phyloP scores from a whole-genome alignment of 2,329 filamentous ascomycete genomes.

The Pseudogymnoascus sp. region DNA sequence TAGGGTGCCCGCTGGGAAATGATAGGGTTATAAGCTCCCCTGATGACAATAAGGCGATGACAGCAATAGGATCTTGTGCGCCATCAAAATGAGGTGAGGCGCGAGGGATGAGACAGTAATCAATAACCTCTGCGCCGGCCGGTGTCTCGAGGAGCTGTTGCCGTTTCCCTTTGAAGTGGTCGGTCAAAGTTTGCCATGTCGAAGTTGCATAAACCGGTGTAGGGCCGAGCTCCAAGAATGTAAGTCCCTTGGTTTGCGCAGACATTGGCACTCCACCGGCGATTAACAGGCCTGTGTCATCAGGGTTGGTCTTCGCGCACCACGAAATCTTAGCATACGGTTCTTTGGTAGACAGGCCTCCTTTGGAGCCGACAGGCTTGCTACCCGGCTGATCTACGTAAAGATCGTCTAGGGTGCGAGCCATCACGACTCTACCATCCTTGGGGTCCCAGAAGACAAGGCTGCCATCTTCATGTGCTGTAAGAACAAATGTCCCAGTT shows the following conservation, averaged over 20 bases:
- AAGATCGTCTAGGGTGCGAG: slow-evolving; percentile 67
- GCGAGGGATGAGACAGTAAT: slow-evolving; percentile 78
- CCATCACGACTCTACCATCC: slow-evolving; percentile 75
- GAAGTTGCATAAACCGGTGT: slow-evolving; percentile 90
- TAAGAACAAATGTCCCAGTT: slow-evolving; percentile 44
- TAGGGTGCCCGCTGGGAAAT: slow-evolving; percentile 85
- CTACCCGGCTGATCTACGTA: slow-evolving; percentile 61
- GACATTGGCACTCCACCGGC: slow-evolving; percentile 69
- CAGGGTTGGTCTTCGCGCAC: slow-evolving; percentile 90
- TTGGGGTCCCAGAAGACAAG: slow-evolving; percentile 92
- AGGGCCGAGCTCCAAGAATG: slow-evolving; percentile 78
- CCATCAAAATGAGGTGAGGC: slow-evolving; percentile 77
- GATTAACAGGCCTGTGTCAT: slow-evolving; percentile 83
- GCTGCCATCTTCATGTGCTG: slow-evolving; percentile 56
- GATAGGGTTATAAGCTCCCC: slow-evolving; percentile 85
- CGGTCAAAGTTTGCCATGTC: slow-evolving; percentile 72
- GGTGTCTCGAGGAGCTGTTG: slow-evolving; percentile 67
- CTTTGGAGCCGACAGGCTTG: slow-evolving; percentile 35
- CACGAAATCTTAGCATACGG: slow-evolving; percentile 74
- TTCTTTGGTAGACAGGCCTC: slow-evolving; percentile 53
- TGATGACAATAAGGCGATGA: slow-evolving; percentile 70
- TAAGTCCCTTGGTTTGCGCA: slow-evolving; percentile 65
- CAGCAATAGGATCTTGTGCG: slow-evolving; percentile 81
- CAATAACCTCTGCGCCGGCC: slow-evolving; percentile 63
- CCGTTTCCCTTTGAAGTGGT: slow-evolving; percentile 71